Evolutionary conservation across 352 stramenopile genomes (phyloP), one percentile per base, ranked within the genome.

Genomic region (Phytophthora fragariaefolia): DNA sequence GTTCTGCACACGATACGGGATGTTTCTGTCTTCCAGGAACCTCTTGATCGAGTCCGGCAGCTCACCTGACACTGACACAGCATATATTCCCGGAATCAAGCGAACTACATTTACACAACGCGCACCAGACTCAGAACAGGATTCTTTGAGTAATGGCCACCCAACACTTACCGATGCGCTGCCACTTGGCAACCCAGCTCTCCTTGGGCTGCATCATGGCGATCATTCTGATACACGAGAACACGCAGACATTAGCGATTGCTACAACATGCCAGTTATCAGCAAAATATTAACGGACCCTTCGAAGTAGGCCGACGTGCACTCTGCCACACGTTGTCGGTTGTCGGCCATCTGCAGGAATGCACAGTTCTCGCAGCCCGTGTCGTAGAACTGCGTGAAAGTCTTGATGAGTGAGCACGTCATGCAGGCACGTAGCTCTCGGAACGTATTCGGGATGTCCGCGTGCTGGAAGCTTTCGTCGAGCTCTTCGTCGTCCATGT

Each of bases 291-390:
- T 23, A 0, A 34, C 77, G 56, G 51, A 94, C 85, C 88, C 88
- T 82, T 96, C 88, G 53, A 92, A 96, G 74, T 96, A 92, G 66
- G 88, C 86, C 23, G 86, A 94, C 22, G 88, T 96, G 84, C 88
- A 96, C 68, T 96, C 88, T 34, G 88, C 85, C 59, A 96, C 88
- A 45, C 88, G 88, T 74, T 91, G 80, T 53, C 87, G 86, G 79
- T 96, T 96, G 83, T 96, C 88, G 51, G 88, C 86, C 88, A 96
- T 96, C 62, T 96, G 87, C 38, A 96, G 74, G 62, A 96, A 94
- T 48, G 82, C 75, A 69, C 88, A 96, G 77, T 96, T 96, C 69
- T 96, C 88, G 71, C 88, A 96, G 62, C 88, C 88, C 58, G 83
- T 93, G 74, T 96, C 88, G 76, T 96, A 96, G 72, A 96, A 96